Evolutionary conservation across 129 eudicot genomes (phyloP).

Genomic region (Cynara cardunculus): DNA sequence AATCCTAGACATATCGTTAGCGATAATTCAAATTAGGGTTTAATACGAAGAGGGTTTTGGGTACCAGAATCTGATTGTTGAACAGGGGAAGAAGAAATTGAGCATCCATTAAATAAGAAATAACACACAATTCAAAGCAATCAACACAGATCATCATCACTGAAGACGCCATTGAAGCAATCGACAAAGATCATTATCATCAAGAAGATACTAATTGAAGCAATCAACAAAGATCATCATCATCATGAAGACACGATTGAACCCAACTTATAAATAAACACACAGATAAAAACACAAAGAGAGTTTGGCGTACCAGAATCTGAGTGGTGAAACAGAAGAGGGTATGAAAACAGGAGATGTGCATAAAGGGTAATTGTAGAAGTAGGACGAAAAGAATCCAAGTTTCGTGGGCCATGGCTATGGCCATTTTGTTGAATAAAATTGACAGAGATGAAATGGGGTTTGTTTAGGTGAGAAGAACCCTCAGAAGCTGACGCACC

Average conservation of each 20-base stretch:
- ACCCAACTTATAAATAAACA: not conserved
- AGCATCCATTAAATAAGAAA: not conserved
- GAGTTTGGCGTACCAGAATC: slow-evolving; percentile 16
- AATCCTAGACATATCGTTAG: not conserved
- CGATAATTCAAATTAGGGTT: not conserved
- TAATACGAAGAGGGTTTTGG: not conserved
- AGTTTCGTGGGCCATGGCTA: slow-evolving; percentile 24
- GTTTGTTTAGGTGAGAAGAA: slow-evolving; percentile 28
- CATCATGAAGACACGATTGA: not conserved
- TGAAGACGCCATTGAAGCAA: not conserved
- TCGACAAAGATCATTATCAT: not conserved
- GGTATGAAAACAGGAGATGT: not conserved
- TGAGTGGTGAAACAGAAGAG: slow-evolving; percentile 10
- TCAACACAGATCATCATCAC: not conserved
- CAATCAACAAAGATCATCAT: not conserved
- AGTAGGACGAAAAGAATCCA: not conserved
- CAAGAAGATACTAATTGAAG: not conserved
- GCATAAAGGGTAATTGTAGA: slow-evolving; percentile 5
- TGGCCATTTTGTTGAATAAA: slow-evolving; percentile 7
- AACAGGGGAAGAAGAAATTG: not conserved
- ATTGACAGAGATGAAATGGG: slow-evolving; percentile 11
- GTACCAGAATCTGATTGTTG: not conserved
- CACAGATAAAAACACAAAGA: not conserved
- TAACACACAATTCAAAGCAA: not conserved
- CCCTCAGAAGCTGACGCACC: slow-evolving; percentile 21